Conservation (phyloP, 1,284 basidiomycete genomes). For the Sutorius eximius region DNA sequence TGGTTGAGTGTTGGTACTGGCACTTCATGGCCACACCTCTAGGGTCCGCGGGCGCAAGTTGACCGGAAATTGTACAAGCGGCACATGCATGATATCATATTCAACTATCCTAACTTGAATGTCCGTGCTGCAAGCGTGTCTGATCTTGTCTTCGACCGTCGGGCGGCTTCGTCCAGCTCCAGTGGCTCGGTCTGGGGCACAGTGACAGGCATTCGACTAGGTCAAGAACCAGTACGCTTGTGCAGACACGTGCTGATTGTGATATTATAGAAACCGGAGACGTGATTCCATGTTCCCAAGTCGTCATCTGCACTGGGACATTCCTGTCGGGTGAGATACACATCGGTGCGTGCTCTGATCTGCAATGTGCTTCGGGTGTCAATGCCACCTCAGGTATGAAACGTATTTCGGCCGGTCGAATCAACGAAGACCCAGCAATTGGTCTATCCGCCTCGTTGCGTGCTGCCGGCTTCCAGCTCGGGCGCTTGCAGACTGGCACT, state of each 20-base stretch:
- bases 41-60: conserved; percentile 90
- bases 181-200: conserved; percentile 41
- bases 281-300: conserved; percentile 71
- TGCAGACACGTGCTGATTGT: conserved; percentile 1
- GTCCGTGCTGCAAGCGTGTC: conserved; percentile 76
- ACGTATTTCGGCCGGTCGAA: conserved; percentile 79
- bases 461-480: conserved; percentile 76
- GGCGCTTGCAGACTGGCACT: conserved; percentile 86
- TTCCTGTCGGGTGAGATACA: conserved; percentile 90
- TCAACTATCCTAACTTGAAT: conserved; percentile 66
- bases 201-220: conserved; percentile 69
- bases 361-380: neutral
- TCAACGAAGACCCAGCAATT: conserved; percentile 71
- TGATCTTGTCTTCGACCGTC: conserved; percentile 70
- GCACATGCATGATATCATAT: conserved; percentile 73
- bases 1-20: neutral
- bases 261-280: conserved; percentile 68
- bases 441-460: conserved; percentile 76
- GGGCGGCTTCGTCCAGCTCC: conserved; percentile 32
- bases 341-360: conserved; percentile 53
- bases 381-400: conserved; percentile 55
- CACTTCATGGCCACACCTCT: neutral
- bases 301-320: conserved; percentile 88
- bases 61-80: conserved; percentile 81
- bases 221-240: conserved; percentile 38